phyloP scores from a whole-genome alignment of 129 eudicot genomes.

The Deinandra increscens region DNA sequence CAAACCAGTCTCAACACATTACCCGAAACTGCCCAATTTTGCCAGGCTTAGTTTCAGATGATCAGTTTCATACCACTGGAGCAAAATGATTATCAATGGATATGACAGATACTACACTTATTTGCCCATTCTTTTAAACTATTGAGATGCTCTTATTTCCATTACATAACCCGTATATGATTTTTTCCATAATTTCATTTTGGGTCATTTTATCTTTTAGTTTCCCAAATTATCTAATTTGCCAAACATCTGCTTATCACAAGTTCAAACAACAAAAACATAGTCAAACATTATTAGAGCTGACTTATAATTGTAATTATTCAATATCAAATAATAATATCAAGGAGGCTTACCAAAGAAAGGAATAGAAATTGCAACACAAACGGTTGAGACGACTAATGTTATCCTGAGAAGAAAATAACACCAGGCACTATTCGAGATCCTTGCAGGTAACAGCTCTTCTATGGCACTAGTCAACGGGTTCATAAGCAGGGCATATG shows the following conservation, averaged over 20 bases:
- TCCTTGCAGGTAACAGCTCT: conserved; percentile 62
- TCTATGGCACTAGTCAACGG: conserved; percentile 89
- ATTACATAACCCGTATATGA: neutral
- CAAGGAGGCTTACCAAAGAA: conserved; percentile 66
- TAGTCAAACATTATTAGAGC: neutral
- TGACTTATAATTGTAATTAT: neutral
- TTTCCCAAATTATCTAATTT: neutral
- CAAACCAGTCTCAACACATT: too few species aligned
- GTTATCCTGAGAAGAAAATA: conserved; percentile 60
- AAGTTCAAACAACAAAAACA: neutral
- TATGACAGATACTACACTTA: conserved; percentile 2
- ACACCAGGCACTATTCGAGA: conserved; percentile 46
- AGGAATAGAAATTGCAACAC: conserved; percentile 75
- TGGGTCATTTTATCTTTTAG: neutral
- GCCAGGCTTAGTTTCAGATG: neutral
- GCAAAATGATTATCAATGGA: neutral
- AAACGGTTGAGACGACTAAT: conserved; percentile 62
- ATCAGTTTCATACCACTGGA: conserved; percentile 2
- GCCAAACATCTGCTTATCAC: neutral
- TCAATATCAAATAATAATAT: neutral
- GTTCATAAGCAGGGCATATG: conserved; percentile 72
- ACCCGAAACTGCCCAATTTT: too few species aligned
- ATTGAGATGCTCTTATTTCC: neutral
- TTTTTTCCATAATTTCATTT: neutral
- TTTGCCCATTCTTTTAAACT: neutral